Conservation (phyloP, 306 rosid genomes). For the Luffa acutangula region DNA sequence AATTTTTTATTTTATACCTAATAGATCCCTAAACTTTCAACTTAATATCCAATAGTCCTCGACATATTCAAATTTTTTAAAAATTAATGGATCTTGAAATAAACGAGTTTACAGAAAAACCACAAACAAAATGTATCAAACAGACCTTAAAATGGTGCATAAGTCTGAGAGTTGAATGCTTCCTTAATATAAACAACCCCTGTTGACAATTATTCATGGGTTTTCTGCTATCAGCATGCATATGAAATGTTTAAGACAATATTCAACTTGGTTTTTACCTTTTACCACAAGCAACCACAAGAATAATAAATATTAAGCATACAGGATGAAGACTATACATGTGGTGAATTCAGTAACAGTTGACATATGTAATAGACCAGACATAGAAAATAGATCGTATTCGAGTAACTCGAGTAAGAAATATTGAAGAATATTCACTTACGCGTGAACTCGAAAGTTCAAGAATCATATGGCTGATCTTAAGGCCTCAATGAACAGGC, state of each 20-base stretch:
- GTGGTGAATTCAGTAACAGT: not conserved
- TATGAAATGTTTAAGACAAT: not conserved
- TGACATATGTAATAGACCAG: not conserved
- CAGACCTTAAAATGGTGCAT: not conserved
- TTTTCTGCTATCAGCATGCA: not conserved
- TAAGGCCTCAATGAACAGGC: slow-evolving; percentile 6
- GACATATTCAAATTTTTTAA: too few species aligned
- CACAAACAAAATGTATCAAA: not conserved
- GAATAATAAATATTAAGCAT: not conserved
- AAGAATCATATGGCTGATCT: not conserved
- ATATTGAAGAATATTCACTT: not conserved
- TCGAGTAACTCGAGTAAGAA: not conserved
- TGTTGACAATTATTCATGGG: not conserved
- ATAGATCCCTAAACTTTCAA: too few species aligned
- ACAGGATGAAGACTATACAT: not conserved
- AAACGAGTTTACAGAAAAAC: not conserved
- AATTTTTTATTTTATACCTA: too few species aligned
- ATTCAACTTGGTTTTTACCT: not conserved
- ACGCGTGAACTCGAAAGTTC: not conserved
- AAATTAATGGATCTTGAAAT: too few species aligned
- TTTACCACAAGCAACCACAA: not conserved
- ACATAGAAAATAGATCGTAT: not conserved
- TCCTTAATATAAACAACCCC: not conserved
- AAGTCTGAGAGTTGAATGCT: not conserved
- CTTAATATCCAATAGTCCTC: too few species aligned